Evolutionary conservation across 2,329 filamentous ascomycete genomes (phyloP).

Genomic region (Fusarium coicis): DNA sequence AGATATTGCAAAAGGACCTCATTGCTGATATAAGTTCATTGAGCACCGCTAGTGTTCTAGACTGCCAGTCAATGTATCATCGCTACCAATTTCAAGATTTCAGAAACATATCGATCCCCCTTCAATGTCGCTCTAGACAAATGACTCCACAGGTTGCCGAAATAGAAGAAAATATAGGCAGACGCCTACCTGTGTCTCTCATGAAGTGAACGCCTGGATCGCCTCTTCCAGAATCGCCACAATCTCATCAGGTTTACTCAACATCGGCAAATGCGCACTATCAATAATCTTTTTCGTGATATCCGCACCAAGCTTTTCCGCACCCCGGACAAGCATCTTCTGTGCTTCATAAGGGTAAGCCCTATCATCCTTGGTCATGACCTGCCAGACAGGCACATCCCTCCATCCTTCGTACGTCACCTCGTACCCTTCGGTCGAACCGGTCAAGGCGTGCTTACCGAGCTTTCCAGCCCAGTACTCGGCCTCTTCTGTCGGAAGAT

Average conservation of each 20-base stretch:
- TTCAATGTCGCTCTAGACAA: neutral
- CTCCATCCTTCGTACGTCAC: slow-evolving; percentile 58
- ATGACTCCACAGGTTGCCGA: too few species aligned
- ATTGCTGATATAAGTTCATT: neutral
- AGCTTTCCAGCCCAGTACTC: slow-evolving; percentile 56
- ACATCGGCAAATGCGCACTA: slow-evolving; percentile 61
- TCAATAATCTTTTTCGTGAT: slow-evolving; percentile 54
- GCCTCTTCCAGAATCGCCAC: slow-evolving; percentile 49
- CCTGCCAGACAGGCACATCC: slow-evolving; percentile 59
- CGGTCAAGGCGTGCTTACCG: slow-evolving; percentile 53
- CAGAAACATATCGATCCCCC: neutral
- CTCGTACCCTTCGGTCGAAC: slow-evolving; percentile 58
- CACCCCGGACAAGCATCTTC: slow-evolving; percentile 51
- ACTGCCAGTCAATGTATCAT: neutral
- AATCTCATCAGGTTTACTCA: slow-evolving; percentile 57
- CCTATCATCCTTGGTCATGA: slow-evolving; percentile 56
- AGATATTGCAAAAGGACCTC: neutral
- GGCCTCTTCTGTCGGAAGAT: slow-evolving; percentile 57
- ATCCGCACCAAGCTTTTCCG: slow-evolving; percentile 50
- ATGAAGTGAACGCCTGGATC: slow-evolving; percentile 22
- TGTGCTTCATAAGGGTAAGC: slow-evolving; percentile 54
- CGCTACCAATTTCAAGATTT: neutral
- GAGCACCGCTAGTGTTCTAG: neutral
- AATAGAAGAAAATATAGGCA: too few species aligned
- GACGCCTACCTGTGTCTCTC: neutral